phyloP scores from a whole-genome alignment of 2,329 filamentous ascomycete species.

The Aureobasidium sp. region DNA sequence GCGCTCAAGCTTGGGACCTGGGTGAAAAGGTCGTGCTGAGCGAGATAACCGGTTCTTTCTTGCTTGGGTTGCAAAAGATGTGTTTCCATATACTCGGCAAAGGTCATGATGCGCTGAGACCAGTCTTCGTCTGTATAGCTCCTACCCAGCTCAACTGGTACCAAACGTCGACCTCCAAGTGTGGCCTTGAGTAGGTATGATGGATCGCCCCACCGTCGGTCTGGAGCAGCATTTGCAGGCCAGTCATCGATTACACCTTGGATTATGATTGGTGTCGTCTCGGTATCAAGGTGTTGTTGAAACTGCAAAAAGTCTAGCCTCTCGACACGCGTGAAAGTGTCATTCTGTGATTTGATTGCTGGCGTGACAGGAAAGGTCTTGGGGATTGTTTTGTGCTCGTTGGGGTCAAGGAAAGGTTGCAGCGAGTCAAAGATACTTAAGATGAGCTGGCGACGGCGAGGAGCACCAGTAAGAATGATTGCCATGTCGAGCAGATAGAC shows the following conservation, averaged over 20 bases:
- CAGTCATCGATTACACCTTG: slow-evolving; percentile 57
- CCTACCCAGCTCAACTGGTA: slow-evolving; percentile 72
- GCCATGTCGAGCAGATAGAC: slow-evolving; percentile 65
- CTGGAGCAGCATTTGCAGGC: slow-evolving; percentile 58
- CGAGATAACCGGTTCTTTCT: slow-evolving; percentile 62
- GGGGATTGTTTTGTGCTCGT: not conserved
- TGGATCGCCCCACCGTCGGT: slow-evolving; percentile 61
- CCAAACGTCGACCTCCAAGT: slow-evolving; percentile 65
- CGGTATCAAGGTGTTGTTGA: slow-evolving; percentile 21
- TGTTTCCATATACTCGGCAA: slow-evolving; percentile 57
- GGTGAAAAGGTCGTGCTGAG: slow-evolving; percentile 77
- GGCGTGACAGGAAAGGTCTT: not conserved
- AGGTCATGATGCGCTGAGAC: slow-evolving; percentile 72
- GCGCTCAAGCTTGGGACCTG: slow-evolving; percentile 69
- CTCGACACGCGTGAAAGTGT: slow-evolving; percentile 5
- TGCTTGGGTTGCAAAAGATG: slow-evolving; percentile 42
- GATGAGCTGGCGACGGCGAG: slow-evolving; percentile 41
- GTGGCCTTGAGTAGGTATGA: slow-evolving; percentile 67
- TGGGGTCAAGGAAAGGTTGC: slow-evolving; percentile 20
- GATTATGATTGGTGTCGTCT: slow-evolving; percentile 55
- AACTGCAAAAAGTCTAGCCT: slow-evolving; percentile 21
- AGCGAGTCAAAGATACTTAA: slow-evolving; percentile 45
- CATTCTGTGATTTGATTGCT: not conserved
- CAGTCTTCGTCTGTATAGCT: slow-evolving; percentile 82
- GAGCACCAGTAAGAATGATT: slow-evolving; percentile 64